These are phyloP conservation scores for Cytospora piceicola DNA, from an alignment of 2,329 filamentous ascomycete genomes.

Conservation along the genomic window DNA sequence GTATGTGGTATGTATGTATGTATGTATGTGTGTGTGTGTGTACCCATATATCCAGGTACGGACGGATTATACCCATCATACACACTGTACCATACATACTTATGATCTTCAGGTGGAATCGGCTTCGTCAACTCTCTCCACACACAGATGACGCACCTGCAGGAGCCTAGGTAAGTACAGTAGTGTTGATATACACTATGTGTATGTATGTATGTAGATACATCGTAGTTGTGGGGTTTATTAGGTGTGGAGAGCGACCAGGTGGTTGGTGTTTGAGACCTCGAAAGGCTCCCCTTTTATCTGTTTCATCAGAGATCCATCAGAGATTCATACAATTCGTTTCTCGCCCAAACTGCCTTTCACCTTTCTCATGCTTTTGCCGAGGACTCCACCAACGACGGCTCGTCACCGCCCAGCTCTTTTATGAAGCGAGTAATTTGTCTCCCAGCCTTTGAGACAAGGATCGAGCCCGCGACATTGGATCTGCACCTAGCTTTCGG, in stretches of 20 bases:
- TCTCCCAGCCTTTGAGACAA: neutral
- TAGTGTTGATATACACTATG: neutral
- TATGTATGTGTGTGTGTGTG: too few species aligned
- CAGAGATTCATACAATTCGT: neutral
- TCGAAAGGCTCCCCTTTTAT: neutral
- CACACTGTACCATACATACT: neutral
- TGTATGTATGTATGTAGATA: neutral
- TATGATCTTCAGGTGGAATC: neutral
- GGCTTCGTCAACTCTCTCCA: constrained; percentile 29
- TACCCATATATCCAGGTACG: too few species aligned
- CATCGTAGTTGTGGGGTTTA: neutral
- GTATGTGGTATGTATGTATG: neutral
- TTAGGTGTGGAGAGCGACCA: neutral
- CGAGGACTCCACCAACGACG: neutral
- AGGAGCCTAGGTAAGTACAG: constrained; percentile 18
- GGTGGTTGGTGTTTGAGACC: neutral
- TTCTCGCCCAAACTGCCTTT: neutral
- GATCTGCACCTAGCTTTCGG: neutral
- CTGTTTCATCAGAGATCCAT: too few species aligned
- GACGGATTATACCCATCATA: too few species aligned
- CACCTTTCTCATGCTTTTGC: neutral
- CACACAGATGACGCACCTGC: constrained; percentile 28
- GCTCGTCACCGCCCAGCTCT: neutral
- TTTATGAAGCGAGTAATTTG: neutral
- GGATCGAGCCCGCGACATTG: neutral